Percentiles rank a stretch among this genome's conserved stretches.
phyloP scores from a whole-genome alignment of 2,329 filamentous ascomycete species.

The Ustilaginoidea virens region DNA sequence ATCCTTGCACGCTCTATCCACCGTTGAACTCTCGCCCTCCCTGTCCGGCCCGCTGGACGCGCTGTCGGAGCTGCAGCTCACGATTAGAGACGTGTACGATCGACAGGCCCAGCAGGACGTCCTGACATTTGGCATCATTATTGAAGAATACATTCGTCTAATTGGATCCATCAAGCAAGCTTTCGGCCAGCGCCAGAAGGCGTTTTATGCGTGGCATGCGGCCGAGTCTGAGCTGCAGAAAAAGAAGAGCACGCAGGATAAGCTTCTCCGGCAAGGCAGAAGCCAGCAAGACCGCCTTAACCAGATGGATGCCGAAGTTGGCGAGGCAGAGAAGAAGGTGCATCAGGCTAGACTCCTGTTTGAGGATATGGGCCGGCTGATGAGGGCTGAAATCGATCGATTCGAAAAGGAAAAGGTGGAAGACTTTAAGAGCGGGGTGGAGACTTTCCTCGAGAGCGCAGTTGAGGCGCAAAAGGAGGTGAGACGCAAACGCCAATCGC shows the following conservation, averaged over 20 bases:
- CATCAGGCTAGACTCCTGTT: slow-evolving; percentile 83
- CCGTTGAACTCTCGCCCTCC: slow-evolving; percentile 79
- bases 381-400: slow-evolving; percentile 79
- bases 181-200: slow-evolving; percentile 84
- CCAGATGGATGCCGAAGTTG: slow-evolving; percentile 82
- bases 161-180: slow-evolving; percentile 92
- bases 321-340: slow-evolving; percentile 85
- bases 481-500: too few species aligned
- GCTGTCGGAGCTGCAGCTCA: slow-evolving; percentile 82
- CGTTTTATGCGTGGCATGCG: slow-evolving; percentile 84
- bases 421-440: slow-evolving; percentile 95
- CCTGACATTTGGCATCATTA: slow-evolving; percentile 88
- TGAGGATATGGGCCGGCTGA: slow-evolving; percentile 91
- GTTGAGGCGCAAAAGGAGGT: slow-evolving; percentile 99
- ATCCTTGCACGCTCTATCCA: slow-evolving; percentile 81
- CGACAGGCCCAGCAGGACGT: slow-evolving; percentile 95
- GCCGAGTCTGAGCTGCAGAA: slow-evolving; percentile 87
- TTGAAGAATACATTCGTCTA: slow-evolving; percentile 93
- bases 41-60: slow-evolving; percentile 82
- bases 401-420: slow-evolving; percentile 98
- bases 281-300: slow-evolving; percentile 91
- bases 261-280: slow-evolving; percentile 85
- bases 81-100: slow-evolving; percentile 89
- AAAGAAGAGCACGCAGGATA: slow-evolving; percentile 78
- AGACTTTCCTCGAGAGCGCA: slow-evolving; percentile 92